A percentile compares a stretch with the other conserved stretches of the same genome.
These are phyloP conservation scores for Cryptococcus wingfieldii DNA, from an alignment of 1,284 basidiomycete species.

Conservation along the genomic window DNA sequence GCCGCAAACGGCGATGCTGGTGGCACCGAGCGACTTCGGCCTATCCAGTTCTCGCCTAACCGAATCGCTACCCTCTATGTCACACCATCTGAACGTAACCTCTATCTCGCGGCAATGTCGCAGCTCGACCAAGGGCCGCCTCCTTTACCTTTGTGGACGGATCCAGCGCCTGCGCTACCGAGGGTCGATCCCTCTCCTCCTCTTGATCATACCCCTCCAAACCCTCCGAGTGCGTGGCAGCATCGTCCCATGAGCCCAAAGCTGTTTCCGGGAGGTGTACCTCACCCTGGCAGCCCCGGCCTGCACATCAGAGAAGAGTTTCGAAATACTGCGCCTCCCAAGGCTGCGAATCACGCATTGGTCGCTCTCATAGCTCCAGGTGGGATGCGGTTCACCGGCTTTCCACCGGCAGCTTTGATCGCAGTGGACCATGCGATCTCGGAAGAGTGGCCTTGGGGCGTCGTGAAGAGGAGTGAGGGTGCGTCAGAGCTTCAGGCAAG, in stretches of 20 bases:
- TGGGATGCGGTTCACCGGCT: conserved; percentile 29
- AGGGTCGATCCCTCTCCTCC: conserved; percentile 1
- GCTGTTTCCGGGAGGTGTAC: conserved; percentile 22
- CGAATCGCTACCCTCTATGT: conserved; percentile 34
- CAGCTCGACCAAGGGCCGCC: conserved; percentile 31
- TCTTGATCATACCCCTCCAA: background rate
- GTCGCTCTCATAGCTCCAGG: conserved; percentile 24
- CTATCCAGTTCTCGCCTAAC: conserved; percentile 31
- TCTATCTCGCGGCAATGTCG: conserved; percentile 41
- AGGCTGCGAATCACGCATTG: conserved; percentile 24
- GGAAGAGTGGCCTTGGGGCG: conserved; percentile 24
- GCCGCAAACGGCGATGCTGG: background rate
- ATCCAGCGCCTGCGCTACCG: conserved; percentile 35
- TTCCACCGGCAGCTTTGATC: conserved; percentile 22
- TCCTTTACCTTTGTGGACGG: conserved; percentile 33
- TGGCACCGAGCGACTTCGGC: conserved; percentile 15
- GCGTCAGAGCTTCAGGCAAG: conserved; percentile 11
- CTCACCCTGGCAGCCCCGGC: conserved; percentile 7
- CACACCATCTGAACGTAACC: conserved; percentile 34
- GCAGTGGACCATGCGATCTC: conserved; percentile 21
- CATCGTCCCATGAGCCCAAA: conserved; percentile 24
- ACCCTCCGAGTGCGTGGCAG: background rate
- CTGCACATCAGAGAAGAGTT: conserved; percentile 33
- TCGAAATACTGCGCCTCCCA: conserved; percentile 1
- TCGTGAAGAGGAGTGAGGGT: conserved; percentile 18